Evolutionary conservation across 2,329 filamentous ascomycete genomes (phyloP).

Genomic region (Colletotrichum echinochloae): DNA sequence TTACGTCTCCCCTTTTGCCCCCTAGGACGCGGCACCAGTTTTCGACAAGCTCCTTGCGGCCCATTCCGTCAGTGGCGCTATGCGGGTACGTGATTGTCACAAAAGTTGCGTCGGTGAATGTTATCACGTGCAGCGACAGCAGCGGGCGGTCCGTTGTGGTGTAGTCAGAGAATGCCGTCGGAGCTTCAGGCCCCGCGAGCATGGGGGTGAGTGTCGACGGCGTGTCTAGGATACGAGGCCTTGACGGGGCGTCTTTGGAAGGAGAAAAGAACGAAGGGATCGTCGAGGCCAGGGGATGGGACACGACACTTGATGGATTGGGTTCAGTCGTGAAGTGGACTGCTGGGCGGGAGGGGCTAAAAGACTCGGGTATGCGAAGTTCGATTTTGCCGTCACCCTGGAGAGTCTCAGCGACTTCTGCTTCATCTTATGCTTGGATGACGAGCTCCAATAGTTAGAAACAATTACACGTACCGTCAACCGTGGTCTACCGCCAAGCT

Average conservation of each 20-base stretch:
- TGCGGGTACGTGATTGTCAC: conserved; percentile 61
- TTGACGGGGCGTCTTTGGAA: not conserved
- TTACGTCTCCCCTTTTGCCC: conserved; percentile 55
- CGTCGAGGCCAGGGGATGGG: conserved; percentile 27
- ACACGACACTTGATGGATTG: conserved; percentile 15
- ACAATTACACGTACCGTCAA: conserved; percentile 47
- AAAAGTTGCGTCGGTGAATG: conserved; percentile 63
- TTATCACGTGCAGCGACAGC: conserved; percentile 60
- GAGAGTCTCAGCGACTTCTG: not conserved
- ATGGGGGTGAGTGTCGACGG: conserved; percentile 34
- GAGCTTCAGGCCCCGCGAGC: conserved; percentile 37
- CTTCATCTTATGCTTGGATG: no score
- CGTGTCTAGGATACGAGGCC: conserved; percentile 21
- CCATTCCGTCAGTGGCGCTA: conserved; percentile 49
- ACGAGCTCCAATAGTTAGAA: not conserved
- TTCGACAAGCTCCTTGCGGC: conserved; percentile 40
- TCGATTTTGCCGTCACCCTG: conserved; percentile 28
- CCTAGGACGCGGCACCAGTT: conserved; percentile 59
- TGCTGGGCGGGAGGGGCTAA: conserved; percentile 31
- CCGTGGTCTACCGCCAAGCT: conserved; percentile 58
- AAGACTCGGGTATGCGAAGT: conserved; percentile 26
- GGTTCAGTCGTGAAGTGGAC: conserved; percentile 29
- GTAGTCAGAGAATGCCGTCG: conserved; percentile 52
- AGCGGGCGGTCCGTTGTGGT: conserved; percentile 57
- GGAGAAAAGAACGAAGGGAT: conserved; percentile 8